These are phyloP conservation scores for Hygrophoropsis aurantiaca DNA, from an alignment of 768 basidiomycete genomes.

Conservation along the genomic window DNA sequence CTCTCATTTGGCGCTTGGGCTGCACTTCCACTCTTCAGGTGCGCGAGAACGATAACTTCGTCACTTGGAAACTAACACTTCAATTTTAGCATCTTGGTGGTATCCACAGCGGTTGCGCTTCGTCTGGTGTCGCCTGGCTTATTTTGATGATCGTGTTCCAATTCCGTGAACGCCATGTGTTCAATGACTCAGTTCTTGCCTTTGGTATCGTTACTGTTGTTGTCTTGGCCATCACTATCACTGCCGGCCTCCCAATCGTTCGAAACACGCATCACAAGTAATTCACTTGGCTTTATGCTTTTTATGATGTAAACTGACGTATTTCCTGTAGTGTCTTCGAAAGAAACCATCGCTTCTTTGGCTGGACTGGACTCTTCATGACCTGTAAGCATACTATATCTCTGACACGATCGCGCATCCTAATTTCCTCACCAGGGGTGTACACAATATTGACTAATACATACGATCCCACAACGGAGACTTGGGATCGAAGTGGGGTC, in stretches of 20 bases:
- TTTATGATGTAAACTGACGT: background rate
- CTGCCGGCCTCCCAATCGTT: conserved; percentile 77
- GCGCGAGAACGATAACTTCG: conserved; percentile 2
- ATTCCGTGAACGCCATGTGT: conserved; percentile 47
- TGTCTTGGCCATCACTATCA: conserved; percentile 54
- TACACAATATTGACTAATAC: conserved; percentile 69
- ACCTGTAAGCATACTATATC: conserved; percentile 38
- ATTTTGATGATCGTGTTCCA: conserved; percentile 60
- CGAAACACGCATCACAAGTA: conserved; percentile 82
- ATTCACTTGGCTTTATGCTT: conserved; percentile 17
- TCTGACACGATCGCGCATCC: background rate
- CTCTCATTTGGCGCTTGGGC: conserved; percentile 67
- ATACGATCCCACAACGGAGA: conserved; percentile 52
- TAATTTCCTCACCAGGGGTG: conserved; percentile 46
- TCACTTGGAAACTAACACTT: conserved; percentile 8
- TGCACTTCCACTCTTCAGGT: conserved; percentile 76
- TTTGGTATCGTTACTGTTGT: conserved; percentile 62
- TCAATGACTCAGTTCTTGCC: conserved; percentile 56
- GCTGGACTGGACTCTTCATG: conserved; percentile 62
- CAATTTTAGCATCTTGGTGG: conserved; percentile 67
- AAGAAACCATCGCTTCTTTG: conserved; percentile 76
- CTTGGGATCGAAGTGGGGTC: conserved; percentile 57
- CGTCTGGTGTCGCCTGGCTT: conserved; percentile 71
- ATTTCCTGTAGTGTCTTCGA: conserved; percentile 61
- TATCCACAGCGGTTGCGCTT: conserved; percentile 74